A percentile compares a stretch with the other conserved stretches of the same genome.
These are phyloP conservation scores for Penicillium pancosmium DNA, from an alignment of 495 filamentous ascomycete species.

Conservation along the genomic window DNA sequence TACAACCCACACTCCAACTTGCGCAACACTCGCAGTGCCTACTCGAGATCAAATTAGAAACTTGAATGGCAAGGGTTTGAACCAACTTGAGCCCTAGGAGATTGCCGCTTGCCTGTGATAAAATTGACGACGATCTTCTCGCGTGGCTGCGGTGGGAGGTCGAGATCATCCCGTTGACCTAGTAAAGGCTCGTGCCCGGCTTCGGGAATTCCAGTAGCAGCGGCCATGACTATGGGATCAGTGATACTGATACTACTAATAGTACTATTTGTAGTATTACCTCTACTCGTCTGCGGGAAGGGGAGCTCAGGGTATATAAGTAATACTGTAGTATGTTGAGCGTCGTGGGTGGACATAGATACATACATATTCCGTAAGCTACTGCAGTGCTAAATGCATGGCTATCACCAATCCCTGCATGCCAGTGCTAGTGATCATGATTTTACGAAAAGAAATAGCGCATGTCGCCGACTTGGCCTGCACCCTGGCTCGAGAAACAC, in stretches of 20 bases:
- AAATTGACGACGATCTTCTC: slow-evolving; percentile 70
- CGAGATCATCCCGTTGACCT: slow-evolving; percentile 72
- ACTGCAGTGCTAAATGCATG: background rate
- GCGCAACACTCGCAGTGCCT: slow-evolving; percentile 73
- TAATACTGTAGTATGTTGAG: too few relatives aligned
- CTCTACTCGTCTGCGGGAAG: too few relatives aligned
- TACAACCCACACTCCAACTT: slow-evolving; percentile 68
- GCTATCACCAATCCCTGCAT: background rate
- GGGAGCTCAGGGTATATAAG: too few relatives aligned
- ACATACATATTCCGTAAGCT: too few relatives aligned
- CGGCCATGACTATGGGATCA: slow-evolving; percentile 46
- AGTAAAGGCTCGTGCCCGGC: slow-evolving; percentile 75
- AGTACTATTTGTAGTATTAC: too few relatives aligned
- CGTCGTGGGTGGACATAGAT: too few relatives aligned
- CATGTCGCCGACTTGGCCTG: background rate
- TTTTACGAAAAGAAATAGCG: background rate
- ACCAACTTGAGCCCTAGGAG: too few relatives aligned
- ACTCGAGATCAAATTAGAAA: background rate
- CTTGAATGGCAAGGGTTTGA: too few relatives aligned
- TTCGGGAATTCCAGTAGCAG: slow-evolving; percentile 55
- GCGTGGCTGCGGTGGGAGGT: slow-evolving; percentile 67
- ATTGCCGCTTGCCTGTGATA: slow-evolving; percentile 62
- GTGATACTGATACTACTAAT: too few relatives aligned
- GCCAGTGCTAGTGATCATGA: background rate
- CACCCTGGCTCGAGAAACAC: background rate